Percentiles rank a stretch among this genome's conserved stretches.
phyloP scores from a whole-genome alignment of 2,329 filamentous ascomycete genomes.

The Microdochium trichocladiopsis region DNA sequence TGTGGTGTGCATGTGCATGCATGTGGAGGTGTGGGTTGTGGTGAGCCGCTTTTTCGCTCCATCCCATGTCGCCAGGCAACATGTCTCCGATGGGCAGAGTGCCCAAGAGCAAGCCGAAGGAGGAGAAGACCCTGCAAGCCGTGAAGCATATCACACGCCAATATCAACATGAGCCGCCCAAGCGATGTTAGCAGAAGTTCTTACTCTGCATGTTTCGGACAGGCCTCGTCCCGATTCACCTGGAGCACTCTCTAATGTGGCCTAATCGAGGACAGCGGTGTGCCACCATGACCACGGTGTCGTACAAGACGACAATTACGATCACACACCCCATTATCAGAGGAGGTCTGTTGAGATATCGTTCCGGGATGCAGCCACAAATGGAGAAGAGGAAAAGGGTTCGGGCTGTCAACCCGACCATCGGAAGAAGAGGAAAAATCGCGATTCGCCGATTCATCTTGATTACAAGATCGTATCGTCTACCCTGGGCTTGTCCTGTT shows the following conservation, averaged over 20 bases:
- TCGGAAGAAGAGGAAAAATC: too few relatives aligned
- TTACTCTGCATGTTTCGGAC: background rate
- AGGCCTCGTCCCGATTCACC: background rate
- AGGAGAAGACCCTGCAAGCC: background rate
- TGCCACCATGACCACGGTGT: too few relatives aligned
- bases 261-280: too few relatives aligned
- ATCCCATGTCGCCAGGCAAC: background rate
- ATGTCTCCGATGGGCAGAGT: background rate
- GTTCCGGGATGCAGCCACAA: too few relatives aligned
- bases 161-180: background rate
- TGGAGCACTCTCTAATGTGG: background rate
- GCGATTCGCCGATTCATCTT: too few relatives aligned
- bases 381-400: too few relatives aligned
- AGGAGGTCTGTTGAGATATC: too few relatives aligned
- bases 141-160: background rate
- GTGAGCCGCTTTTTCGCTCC: background rate
- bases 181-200: background rate
- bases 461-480: too few relatives aligned
- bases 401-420: too few relatives aligned
- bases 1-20: background rate
- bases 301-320: too few relatives aligned
- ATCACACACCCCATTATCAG: too few relatives aligned
- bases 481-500: too few relatives aligned
- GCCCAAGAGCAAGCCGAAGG: background rate
- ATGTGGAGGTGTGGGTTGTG: background rate